Base-by-base conservation (phyloP, 139 green algal genomes). In the Chlorella sp. region DNA sequence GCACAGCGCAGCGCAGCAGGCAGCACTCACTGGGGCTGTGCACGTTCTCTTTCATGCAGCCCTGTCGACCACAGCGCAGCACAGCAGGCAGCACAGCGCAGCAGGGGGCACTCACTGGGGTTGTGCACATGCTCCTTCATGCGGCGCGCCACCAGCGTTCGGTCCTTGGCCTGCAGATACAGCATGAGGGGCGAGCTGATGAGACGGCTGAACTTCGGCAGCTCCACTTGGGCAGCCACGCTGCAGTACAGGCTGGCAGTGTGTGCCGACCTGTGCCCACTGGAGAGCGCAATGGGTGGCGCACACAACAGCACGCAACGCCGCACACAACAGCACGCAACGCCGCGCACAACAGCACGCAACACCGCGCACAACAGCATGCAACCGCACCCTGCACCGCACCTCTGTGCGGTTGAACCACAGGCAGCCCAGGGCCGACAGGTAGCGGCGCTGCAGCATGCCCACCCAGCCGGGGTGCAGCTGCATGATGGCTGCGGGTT, bases 331-430 rank as follows among this genome's bases (percentile, higher is more conserved):
- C 44, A 51, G 44, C 44, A 51, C 44, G 7, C 44, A 51, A 9
- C 44, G 44, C 9, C 7, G 44, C 44, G 9, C 9, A 6, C 44
- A 6, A 51, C 44, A 51, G 44, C 44, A 51, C 44, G 7, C 44
- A 51, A 9, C 44, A 9, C 9, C 7, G 44, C 44, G 9, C 9
- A 6, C 44, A 6, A 51, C 44, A 51, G 44, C 44, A 51, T 9
- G 7, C 44, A 51, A 9, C 44, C n/a, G n/a, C n/a, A n/a, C n/a
- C n/a, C 55, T 94, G 93, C 25, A 98, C 86, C 39, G 13, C 64
- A 89, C 93, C 88, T 99, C 92, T 3, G 93, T 98, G 60, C 97
- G 89, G 88, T 99, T 98, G 93, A 99, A 99, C 93, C 94, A 98
- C 7, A 99, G 93, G 93, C 97, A 99, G 63, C 96, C 96, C 30